Evolutionary conservation across 2,329 filamentous ascomycete species (phyloP).

Genomic region (Trichoderma koningiopsis): DNA sequence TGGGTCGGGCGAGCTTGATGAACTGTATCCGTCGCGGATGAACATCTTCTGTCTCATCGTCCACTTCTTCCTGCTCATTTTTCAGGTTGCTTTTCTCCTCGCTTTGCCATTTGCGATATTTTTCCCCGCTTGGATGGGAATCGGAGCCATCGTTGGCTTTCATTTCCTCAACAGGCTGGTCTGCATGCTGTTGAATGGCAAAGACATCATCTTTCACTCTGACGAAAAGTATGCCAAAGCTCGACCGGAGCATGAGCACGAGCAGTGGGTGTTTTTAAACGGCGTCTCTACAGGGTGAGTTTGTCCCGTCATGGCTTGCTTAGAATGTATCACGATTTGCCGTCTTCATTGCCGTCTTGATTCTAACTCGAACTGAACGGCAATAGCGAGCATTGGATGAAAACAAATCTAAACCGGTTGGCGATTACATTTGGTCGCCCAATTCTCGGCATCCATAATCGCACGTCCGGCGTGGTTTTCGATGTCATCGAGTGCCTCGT

Average conservation of each 20-base stretch:
- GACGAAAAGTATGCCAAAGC: slow-evolving; percentile 55
- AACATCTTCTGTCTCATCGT: slow-evolving; percentile 61
- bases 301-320: slow-evolving; percentile 28
- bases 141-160: slow-evolving; percentile 45
- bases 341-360: neutral
- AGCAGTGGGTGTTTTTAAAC: slow-evolving; percentile 81
- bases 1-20: slow-evolving; percentile 59
- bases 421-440: slow-evolving; percentile 72
- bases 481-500: slow-evolving; percentile 77
- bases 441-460: slow-evolving; percentile 74
- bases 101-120: slow-evolving; percentile 54
- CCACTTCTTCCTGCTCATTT: slow-evolving; percentile 59
- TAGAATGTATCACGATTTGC: neutral
- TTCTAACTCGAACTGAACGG: neutral
- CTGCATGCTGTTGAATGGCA: slow-evolving; percentile 55
- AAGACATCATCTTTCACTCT: slow-evolving; percentile 51
- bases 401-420: slow-evolving; percentile 70
- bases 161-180: slow-evolving; percentile 54
- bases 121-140: slow-evolving; percentile 53
- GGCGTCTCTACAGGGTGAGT: slow-evolving; percentile 65
- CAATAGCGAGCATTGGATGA: slow-evolving; percentile 63
- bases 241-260: slow-evolving; percentile 56
- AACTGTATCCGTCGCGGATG: slow-evolving; percentile 59
- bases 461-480: slow-evolving; percentile 72
- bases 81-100: slow-evolving; percentile 64